phyloP scores from a whole-genome alignment of 257 asterid genomes.

The Eucommia ulmoides region DNA sequence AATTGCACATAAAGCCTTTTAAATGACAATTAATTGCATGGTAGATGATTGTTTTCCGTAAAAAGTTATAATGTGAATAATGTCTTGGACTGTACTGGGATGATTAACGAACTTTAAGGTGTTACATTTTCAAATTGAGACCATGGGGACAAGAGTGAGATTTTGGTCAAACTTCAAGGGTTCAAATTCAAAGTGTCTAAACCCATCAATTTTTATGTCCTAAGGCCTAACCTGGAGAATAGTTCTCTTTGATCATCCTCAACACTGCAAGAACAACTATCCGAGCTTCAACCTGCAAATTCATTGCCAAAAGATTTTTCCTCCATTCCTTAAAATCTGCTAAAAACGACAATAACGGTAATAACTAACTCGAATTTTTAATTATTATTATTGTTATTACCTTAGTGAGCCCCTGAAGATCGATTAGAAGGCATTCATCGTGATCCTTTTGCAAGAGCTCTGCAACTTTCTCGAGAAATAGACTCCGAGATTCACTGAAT shows the following conservation, averaged over 20 bases:
- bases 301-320: too few species aligned
- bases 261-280: conserved; percentile 84
- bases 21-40: too few species aligned
- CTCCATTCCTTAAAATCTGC: too few species aligned
- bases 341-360: too few species aligned
- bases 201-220: too few species aligned
- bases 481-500: conserved; percentile 36
- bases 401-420: conserved; percentile 82
- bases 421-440: conserved; percentile 52
- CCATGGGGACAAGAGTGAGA: not conserved
- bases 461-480: conserved; percentile 78
- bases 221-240: conserved; percentile 52
- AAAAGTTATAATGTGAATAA: not conserved
- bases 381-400: conserved; percentile 12
- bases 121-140: not conserved
- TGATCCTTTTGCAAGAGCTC: conserved; percentile 63
- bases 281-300: conserved; percentile 82
- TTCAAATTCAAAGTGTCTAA: too few species aligned
- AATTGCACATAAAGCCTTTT: too few species aligned
- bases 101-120: not conserved
- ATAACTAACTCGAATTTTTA: too few species aligned
- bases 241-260: conserved; percentile 72
- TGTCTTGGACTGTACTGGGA: not conserved
- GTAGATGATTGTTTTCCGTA: too few species aligned
- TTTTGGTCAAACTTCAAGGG: not conserved